Percentiles rank a stretch among this genome's conserved stretches.
Conservation (phyloP, 306 rosid genomes). For the Senna siamea region DNA sequence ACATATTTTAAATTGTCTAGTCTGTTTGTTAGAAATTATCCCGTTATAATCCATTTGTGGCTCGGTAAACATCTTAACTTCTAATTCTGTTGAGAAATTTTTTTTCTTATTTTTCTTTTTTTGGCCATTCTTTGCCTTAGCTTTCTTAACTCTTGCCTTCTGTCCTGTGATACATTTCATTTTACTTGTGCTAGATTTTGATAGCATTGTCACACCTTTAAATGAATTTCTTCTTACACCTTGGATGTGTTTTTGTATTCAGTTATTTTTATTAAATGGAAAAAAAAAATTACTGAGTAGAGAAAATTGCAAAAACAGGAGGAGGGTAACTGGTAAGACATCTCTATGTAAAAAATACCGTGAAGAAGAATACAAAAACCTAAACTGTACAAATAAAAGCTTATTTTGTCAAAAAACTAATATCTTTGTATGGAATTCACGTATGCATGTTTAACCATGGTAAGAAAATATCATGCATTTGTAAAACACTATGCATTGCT, state of each 20-base stretch:
- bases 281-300: neutral
- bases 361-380: too few species aligned
- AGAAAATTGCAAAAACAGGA: neutral
- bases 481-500: neutral
- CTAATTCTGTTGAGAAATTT: constrained; percentile 1
- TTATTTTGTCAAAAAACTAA: neutral
- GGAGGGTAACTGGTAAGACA: neutral
- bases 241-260: neutral
- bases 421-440: neutral
- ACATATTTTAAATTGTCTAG: neutral
- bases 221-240: neutral
- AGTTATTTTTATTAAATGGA: neutral
- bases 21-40: neutral
- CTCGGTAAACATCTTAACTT: neutral
- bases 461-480: neutral
- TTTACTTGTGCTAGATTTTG: neutral
- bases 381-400: too few species aligned
- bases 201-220: neutral
- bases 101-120: too few species aligned
- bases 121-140: too few species aligned
- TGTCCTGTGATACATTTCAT: neutral
- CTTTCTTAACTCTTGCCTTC: neutral
- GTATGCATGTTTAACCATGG: neutral
- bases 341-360: too few species aligned
- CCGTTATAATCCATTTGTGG: neutral